Base-by-base conservation (phyloP, 179 eudicot genomes). In the Camellia oleifera region DNA sequence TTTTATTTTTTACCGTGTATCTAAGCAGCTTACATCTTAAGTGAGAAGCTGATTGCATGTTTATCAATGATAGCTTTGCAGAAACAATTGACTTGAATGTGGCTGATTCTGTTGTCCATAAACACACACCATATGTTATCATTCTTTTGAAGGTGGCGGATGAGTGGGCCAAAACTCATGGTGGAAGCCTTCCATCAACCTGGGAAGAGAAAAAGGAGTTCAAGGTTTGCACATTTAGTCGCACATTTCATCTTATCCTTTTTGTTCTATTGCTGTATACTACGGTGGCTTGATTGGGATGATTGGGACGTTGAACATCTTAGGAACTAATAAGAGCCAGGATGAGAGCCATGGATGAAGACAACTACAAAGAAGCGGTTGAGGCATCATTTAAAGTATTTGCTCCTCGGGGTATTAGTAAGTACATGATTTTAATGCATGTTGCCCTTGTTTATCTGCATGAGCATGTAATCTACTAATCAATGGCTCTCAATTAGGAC, bases 321-420 rank as follows among this genome's bases (percentile, higher is more conserved):
- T 84, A 96, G 99, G 97, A 94, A 83, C 87, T 87, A 80, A 87
- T 96, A 65, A 92, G 88, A 85, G 79, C 91, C 74, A 90, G 81
- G 93, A 94, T 83, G 94, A 88, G 83, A 78, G 83, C 88, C 72
- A 68, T 86, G 61, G 99, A 96, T 84, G 99, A 96, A 87, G 98
- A 94, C 84, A 96, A 96, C 79, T 94, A 94, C 81, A 94, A 91
- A 90, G 99, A 96, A 90, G 98, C 98, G 56, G 81, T 88, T 69
- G 98, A 96, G 75, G 97, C 97, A 75, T 94, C 98, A 73, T 92
- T 85, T 83, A 96, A 96, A 87, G 91, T 96, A 62, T 94, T 92
- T 88, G 86, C 98, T 87, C 84, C 94, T 78, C 91, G 71, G 84
- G 98, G 97, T 85, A 90, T 91, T 70, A 88, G 99, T 96, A 85